A percentile compares a stretch with the other conserved stretches of the same genome.
phyloP scores from a whole-genome alignment of 352 stramenopile genomes.

The Phytophthora capsici region DNA sequence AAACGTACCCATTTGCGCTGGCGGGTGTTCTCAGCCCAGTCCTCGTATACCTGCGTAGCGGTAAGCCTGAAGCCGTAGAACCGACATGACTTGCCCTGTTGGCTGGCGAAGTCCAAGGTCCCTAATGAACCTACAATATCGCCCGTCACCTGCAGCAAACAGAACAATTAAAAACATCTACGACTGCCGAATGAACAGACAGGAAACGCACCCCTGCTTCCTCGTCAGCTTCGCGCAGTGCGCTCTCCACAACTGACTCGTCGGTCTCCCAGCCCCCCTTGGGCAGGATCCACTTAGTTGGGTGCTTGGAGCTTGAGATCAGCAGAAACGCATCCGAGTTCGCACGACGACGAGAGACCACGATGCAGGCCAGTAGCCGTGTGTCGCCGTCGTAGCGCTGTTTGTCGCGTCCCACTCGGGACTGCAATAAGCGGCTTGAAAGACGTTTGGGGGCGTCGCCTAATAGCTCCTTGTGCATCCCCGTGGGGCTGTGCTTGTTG shows the following conservation, averaged over 20 bases:
- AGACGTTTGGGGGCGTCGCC: constrained; percentile 2
- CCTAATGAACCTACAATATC: constrained; percentile 50
- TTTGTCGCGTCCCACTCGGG: constrained; percentile 62
- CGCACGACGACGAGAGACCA: constrained; percentile 30
- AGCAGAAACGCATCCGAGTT: constrained; percentile 59
- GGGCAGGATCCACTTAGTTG: constrained; percentile 94
- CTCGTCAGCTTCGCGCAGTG: constrained; percentile 93
- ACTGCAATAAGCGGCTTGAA: constrained; percentile 46
- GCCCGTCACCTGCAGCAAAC: constrained; percentile 44
- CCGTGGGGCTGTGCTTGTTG: constrained; percentile 30
- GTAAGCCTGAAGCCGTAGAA: constrained; percentile 57
- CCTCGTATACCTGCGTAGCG: constrained; percentile 46
- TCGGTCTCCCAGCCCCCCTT: constrained; percentile 97
- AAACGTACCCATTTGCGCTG: constrained; percentile 60
- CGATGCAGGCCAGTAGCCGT: constrained; percentile 64
- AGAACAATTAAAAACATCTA: constrained; percentile 3
- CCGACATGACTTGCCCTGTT: constrained; percentile 53
- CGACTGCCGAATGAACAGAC: background rate
- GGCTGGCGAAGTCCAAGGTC: constrained; percentile 53
- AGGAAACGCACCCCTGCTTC: constrained; percentile 84
- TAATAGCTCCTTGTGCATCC: constrained; percentile 21
- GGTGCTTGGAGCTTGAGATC: constrained; percentile 91
- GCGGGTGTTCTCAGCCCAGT: constrained; percentile 66
- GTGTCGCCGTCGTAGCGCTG: constrained; percentile 72
- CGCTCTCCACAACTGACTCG: constrained; percentile 92